These are phyloP conservation scores for Colletotrichum liaoningense DNA, from an alignment of 2,329 filamentous ascomycete genomes.

Conservation along the genomic window DNA sequence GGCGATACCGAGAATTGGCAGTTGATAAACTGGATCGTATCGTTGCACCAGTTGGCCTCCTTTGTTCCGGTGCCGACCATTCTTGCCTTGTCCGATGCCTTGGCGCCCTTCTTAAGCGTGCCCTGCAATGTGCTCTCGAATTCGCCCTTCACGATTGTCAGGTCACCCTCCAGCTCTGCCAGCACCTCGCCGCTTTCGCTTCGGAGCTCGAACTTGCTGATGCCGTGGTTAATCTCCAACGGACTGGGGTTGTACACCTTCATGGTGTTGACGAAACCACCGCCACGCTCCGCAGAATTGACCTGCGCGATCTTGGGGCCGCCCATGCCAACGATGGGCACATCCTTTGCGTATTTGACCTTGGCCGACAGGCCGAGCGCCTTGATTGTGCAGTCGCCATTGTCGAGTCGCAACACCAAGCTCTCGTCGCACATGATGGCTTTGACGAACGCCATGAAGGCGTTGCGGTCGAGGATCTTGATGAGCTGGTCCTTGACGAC, in stretches of 20 bases:
- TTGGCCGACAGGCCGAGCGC: slow-evolving; percentile 40
- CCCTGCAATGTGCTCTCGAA: slow-evolving; percentile 45
- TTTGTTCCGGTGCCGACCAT: slow-evolving; percentile 42
- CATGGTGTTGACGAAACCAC: slow-evolving; percentile 38
- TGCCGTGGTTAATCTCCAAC: slow-evolving; percentile 46
- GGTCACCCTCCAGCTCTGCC: slow-evolving; percentile 42
- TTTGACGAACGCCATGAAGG: slow-evolving; percentile 45
- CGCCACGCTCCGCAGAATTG: slow-evolving; percentile 37
- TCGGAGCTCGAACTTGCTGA: slow-evolving; percentile 46
- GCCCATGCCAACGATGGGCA: slow-evolving; percentile 43
- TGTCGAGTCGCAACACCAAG: slow-evolving; percentile 43
- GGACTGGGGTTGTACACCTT: slow-evolving; percentile 44
- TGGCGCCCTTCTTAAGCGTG: slow-evolving; percentile 29
- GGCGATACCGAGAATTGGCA: slow-evolving; percentile 29
- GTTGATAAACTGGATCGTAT: slow-evolving; percentile 44
- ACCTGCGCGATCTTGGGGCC: slow-evolving; percentile 39
- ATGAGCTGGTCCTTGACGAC: slow-evolving; percentile 42
- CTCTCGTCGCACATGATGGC: slow-evolving; percentile 44
- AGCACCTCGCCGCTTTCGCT: slow-evolving; percentile 41
- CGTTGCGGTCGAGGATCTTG: slow-evolving; percentile 42
- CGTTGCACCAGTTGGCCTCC: slow-evolving; percentile 42
- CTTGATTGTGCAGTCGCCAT: slow-evolving; percentile 41
- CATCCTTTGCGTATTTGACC: slow-evolving; percentile 42
- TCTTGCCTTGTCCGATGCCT: slow-evolving; percentile 37
- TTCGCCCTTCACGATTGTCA: slow-evolving; percentile 43